Percentiles rank a stretch among this genome's conserved stretches.
These are phyloP conservation scores for Yarrowia bubula DNA, from an alignment of 805 yeast genomes.

Conservation along the genomic window DNA sequence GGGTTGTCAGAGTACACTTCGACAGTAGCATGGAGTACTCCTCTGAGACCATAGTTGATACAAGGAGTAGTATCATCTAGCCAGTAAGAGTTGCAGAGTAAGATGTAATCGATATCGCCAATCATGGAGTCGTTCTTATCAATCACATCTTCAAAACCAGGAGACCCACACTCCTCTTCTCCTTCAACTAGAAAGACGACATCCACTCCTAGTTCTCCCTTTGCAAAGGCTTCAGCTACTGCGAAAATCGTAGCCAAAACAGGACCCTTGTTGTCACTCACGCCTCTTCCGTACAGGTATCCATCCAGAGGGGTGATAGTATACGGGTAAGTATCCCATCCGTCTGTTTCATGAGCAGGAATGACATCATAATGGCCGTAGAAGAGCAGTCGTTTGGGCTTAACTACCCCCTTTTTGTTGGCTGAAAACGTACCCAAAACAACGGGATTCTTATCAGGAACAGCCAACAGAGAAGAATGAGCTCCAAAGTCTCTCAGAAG, in stretches of 20 bases:
- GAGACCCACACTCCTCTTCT: conserved; percentile 91
- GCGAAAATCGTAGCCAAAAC: conserved; percentile 81
- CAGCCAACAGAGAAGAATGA: conserved; percentile 64
- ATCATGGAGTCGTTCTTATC: conserved; percentile 87
- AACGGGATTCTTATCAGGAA: conserved; percentile 70
- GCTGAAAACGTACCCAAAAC: conserved; percentile 67
- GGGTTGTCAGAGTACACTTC: conserved; percentile 70
- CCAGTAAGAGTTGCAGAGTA: conserved; percentile 93
- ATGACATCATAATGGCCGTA: conserved; percentile 97
- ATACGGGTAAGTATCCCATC: conserved; percentile 81
- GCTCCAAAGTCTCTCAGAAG: conserved; percentile 66
- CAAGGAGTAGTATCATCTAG: conserved; percentile 85
- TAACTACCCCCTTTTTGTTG: conserved; percentile 35
- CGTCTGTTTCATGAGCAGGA: conserved; percentile 58
- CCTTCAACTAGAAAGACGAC: conserved; percentile 87
- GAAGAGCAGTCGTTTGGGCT: conserved; percentile 57
- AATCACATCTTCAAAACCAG: conserved; percentile 66
- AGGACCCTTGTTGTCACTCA: conserved; percentile 94
- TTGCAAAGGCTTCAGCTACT: conserved; percentile 65
- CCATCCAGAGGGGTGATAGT: conserved; percentile 75
- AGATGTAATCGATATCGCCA: conserved; percentile 82
- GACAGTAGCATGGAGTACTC: conserved; percentile 79
- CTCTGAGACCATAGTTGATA: conserved; percentile 89
- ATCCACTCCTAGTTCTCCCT: conserved; percentile 58
- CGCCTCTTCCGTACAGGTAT: conserved; percentile 86